Conservation (phyloP, 352 stramenopile genomes). For the Globisporangium mamillatum region DNA sequence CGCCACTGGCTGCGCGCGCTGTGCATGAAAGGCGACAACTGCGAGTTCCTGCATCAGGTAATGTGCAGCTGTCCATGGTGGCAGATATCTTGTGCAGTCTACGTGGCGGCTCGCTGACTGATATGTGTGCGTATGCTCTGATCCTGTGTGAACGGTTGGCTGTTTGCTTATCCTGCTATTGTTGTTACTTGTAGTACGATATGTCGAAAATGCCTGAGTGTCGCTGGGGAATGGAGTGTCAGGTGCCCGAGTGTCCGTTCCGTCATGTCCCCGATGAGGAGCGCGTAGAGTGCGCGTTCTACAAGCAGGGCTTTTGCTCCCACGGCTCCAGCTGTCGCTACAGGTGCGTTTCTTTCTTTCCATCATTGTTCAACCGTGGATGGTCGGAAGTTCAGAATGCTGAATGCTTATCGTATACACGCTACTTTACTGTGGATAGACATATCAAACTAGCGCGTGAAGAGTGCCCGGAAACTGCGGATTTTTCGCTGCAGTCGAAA, state of each 20-base stretch:
- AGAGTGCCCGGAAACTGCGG: constrained; percentile 91
- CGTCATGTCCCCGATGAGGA: constrained; percentile 95
- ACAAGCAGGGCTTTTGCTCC: constrained; percentile 97
- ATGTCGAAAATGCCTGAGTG: constrained; percentile 97
- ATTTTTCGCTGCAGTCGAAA: constrained; percentile 93
- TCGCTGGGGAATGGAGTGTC: constrained; percentile 95
- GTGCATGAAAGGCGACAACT: constrained; percentile 98
- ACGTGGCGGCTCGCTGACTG: neutral
- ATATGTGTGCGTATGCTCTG: neutral
- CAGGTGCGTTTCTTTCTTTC: constrained; percentile 22
- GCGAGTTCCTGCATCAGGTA: constrained; percentile 93
- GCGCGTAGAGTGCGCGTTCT: constrained; percentile 97
- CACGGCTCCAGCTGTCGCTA: constrained; percentile 96
- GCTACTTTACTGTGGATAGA: constrained; percentile 25
- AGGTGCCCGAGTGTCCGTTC: constrained; percentile 96
- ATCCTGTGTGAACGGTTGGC: constrained; percentile 6
- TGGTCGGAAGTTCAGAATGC: neutral
- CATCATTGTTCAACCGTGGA: neutral
- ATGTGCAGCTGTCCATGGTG: neutral
- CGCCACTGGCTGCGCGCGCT: constrained; percentile 96
- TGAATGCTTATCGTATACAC: neutral
- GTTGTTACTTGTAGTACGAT: constrained; percentile 79
- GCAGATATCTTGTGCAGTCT: neutral
- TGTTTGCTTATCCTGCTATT: neutral
- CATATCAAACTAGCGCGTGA: constrained; percentile 93